These are phyloP conservation scores for Marchantia paleacea DNA, from an alignment of 225 moss, liverwort and hornwort species.

Conservation along the genomic window DNA sequence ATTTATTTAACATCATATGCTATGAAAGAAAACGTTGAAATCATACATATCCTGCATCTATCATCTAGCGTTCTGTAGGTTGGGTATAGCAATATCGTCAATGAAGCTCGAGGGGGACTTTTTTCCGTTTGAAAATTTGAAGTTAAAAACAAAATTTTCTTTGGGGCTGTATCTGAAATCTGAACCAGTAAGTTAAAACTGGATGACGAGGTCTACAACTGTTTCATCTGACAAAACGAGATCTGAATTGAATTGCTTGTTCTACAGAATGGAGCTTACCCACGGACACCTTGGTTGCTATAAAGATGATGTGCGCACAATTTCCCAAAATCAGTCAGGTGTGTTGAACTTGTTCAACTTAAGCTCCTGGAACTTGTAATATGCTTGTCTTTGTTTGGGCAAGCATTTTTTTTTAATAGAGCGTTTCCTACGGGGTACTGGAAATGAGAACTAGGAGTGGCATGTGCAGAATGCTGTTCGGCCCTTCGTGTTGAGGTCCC, in stretches of 20 bases:
- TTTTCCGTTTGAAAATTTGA: no score
- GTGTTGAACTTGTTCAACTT: neutral
- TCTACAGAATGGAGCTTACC: slow-evolving; percentile 72
- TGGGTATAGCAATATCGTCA: no score
- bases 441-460: slow-evolving; percentile 6
- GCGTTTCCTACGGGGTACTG: neutral
- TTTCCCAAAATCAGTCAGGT: slow-evolving; percentile 84
- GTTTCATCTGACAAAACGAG: neutral
- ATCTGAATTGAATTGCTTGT: neutral
- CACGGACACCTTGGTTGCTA: slow-evolving; percentile 75
- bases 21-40: no score
- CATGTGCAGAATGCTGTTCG: slow-evolving; percentile 42
- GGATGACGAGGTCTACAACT: neutral
- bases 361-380: neutral
- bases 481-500: slow-evolving; percentile 88
- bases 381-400: neutral
- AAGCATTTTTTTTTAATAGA: neutral
- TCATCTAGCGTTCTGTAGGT: no score
- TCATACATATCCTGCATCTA: no score
- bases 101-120: no score
- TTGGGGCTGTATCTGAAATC: no score
- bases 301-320: slow-evolving; percentile 81
- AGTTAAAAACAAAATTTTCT: no score
- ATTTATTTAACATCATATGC: no score
- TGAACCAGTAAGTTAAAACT: neutral